Percentiles rank a stretch among this genome's conserved stretches.
Conservation (phyloP, 345 rosid genomes). For the Rhodamnia rubescens region DNA sequence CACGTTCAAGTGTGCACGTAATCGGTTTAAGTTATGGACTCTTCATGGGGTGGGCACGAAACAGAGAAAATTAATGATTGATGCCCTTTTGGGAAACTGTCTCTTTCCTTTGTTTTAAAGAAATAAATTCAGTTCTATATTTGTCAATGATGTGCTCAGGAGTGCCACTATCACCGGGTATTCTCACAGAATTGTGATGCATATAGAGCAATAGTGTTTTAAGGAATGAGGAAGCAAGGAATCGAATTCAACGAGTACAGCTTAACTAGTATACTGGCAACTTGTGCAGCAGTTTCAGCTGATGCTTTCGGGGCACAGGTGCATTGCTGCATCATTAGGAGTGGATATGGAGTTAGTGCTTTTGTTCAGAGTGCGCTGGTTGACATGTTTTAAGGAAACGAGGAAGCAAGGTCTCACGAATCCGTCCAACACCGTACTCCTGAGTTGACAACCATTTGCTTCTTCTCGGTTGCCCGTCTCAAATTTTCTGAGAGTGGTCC, state of each 20-base stretch:
- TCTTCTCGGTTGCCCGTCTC: neutral
- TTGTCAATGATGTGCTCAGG: constrained; percentile 53
- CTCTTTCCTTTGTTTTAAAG: too few species aligned
- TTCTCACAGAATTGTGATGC: constrained; percentile 40
- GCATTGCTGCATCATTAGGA: constrained; percentile 54
- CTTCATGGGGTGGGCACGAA: too few species aligned
- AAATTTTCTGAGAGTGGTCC: neutral
- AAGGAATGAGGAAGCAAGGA: constrained; percentile 44
- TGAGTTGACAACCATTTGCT: neutral
- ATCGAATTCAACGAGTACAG: constrained; percentile 60
- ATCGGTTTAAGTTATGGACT: too few species aligned
- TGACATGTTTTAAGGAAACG: constrained; percentile 33
- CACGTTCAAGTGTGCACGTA: too few species aligned
- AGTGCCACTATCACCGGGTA: constrained; percentile 81
- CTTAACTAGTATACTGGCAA: constrained; percentile 66
- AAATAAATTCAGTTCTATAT: too few species aligned
- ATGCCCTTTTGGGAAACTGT: too few species aligned
- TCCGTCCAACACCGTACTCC: neutral
- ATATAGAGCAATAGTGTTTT: constrained; percentile 50
- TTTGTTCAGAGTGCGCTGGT: constrained; percentile 74
- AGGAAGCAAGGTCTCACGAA: neutral
- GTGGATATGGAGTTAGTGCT: constrained; percentile 50
- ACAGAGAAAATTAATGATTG: too few species aligned
- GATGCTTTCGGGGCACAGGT: constrained; percentile 54
- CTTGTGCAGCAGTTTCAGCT: constrained; percentile 47